Evolutionary conservation across 345 rosid species (phyloP), one percentile per base, ranked within the genome.

Genomic region (Cardamine resedifolia): DNA sequence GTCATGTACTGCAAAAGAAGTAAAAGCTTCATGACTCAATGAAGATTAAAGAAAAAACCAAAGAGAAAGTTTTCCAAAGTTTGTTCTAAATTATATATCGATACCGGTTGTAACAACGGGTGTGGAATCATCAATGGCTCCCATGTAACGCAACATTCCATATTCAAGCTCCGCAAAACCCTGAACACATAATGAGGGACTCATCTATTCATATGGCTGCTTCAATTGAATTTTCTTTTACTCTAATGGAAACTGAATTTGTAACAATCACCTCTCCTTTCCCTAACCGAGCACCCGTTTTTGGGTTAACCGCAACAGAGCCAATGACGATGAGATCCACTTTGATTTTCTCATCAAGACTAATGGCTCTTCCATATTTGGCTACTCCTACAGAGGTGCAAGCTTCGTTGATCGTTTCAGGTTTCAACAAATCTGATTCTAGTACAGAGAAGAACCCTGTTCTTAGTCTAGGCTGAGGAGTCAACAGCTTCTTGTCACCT

Each of bases 151-250:
- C 82, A 93, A 72, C 90, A 93, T 90, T 74, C 98, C 96, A 84
- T 87, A 88, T 72, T 93, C 97, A n/a, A 93, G 96, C 58, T 92
- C 96, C 4, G 98, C 98, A 78, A 92, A 92, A 45, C 98, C 98
- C 96, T 91, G 80, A 78, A 78, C 24, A 59, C 39, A 56, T 27
- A 57, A 14, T 52, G 16, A 66, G 8, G 14, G 10, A 8, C 36
- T 52, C 19, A 52, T n/a, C n/a, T 52, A 53, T 27, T 30, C 28
- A 52, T 27, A 41, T 18, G n/a, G n/a, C n/a, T n/a, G n/a, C n/a
- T n/a, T n/a, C n/a, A n/a, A n/a, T n/a, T n/a, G n/a, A n/a, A n/a
- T 3, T 15, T 38, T 10, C 12, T 5, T 31, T 59, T 10, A 28
- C 41, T 39, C 3, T 2, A 10, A 5, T 3, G 21, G 20, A 21